Base-by-base conservation (phyloP, 371 early-diverging fungal genomes). In the Conidiobolus incongruus region DNA sequence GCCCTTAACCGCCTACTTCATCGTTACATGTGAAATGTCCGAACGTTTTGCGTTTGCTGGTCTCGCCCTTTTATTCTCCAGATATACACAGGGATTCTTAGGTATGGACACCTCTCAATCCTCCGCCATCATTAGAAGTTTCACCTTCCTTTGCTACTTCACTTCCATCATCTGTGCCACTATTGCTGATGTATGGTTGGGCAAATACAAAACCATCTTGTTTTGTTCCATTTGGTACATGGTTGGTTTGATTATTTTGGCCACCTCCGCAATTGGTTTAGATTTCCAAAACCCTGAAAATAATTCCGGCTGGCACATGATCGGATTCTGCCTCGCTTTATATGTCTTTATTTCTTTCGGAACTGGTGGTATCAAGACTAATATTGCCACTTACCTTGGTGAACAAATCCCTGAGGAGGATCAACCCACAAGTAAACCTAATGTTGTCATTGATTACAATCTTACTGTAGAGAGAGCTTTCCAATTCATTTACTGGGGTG, bases 311-410 rank as follows among this genome's bases (percentile, higher is more conserved):
- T 55, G 59, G 46, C 70, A 70, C 17, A 56, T 77, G 36, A 68
- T 78, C 2, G 72, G 79, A 6, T 70, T 77, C 38, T 52, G 75
- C 22, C 54, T 78, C n/a, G 56, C 80, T 12, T 52, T 77, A 34
- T 60, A 65, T 45, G 54, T 74, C 41, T 59, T 88, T 40, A 77
- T 88, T 38, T 74, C 83, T 30, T 58, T 81, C 38, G 85, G 86
- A 44, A 82, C 89, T 4, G 91, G 91, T 34, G 84, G 88, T 44
- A 88, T 90, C 56, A 88, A 88, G 57, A 62, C 78, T 33, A 70
- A 71, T 53, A 71, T 81, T 38, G 65, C 74, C 19, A 46, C 80
- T 4, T 66, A 78, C 47, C 71, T 71, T 11, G 84, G 77, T 20
- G 79, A 80, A 49, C 78, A 81, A 58, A 52, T 68, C 43, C 49